A percentile compares a stretch with the other conserved stretches of the same genome.
Conservation (phyloP, 2,329 filamentous ascomycete species). For the Colletotrichum siamense region DNA sequence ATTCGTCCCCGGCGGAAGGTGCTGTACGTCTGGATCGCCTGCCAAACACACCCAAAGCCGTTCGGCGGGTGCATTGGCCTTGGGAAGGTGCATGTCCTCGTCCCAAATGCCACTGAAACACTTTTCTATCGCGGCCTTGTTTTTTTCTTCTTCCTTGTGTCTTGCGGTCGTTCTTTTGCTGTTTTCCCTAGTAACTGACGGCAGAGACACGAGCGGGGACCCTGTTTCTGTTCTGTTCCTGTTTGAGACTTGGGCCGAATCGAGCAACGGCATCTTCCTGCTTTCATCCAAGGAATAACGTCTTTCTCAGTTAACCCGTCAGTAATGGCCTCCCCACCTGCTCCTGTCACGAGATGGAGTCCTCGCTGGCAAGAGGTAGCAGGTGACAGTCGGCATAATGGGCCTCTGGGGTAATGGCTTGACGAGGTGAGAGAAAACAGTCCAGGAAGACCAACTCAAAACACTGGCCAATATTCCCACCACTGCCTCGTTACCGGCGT, state of each 20-base stretch:
- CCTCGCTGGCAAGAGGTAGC: background rate
- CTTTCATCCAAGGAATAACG: background rate
- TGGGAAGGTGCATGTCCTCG: background rate
- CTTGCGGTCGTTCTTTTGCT: background rate
- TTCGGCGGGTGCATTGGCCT: background rate
- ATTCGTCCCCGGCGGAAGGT: background rate
- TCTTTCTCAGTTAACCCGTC: background rate
- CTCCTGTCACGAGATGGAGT: background rate
- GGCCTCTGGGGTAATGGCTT: background rate
- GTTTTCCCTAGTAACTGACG: background rate
- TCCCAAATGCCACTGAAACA: constrained; percentile 17
- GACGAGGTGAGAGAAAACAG: background rate
- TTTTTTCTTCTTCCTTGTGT: background rate
- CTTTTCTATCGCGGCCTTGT: background rate
- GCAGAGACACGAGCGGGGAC: background rate
- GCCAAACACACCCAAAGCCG: background rate
- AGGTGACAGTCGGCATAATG: background rate
- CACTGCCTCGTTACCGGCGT: background rate
- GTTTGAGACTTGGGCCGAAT: background rate
- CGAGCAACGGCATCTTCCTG: background rate
- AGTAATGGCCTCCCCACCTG: background rate
- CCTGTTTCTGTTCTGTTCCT: background rate
- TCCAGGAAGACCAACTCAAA: background rate
- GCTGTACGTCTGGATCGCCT: constrained; percentile 2
- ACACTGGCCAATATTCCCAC: background rate